Evolutionary conservation across 2,329 filamentous ascomycete species (phyloP).

Genomic region (Neurospora crassa): DNA sequence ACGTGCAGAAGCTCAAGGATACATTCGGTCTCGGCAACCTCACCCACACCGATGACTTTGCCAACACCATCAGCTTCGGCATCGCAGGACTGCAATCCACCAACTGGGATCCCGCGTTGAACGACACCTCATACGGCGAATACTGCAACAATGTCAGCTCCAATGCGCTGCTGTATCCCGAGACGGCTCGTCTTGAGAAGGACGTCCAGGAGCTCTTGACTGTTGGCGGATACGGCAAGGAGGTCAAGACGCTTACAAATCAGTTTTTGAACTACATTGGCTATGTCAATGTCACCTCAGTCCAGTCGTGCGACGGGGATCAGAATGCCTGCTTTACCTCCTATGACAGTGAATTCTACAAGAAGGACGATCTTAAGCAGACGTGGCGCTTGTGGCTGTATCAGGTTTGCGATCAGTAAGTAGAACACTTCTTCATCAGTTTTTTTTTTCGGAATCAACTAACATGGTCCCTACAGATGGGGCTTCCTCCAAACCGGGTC

Average conservation of each 20-base stretch:
- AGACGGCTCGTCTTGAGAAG: conserved; percentile 23
- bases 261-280: conserved; percentile 45
- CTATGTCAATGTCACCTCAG: conserved; percentile 25
- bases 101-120: conserved; percentile 44
- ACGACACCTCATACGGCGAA: conserved; percentile 29
- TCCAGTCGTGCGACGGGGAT: conserved; percentile 15
- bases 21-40: conserved; percentile 38
- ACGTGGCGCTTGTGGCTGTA: conserved; percentile 40
- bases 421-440: neutral
- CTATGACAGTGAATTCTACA: conserved; percentile 25
- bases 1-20: conserved; percentile 33
- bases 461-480: conserved; percentile 43
- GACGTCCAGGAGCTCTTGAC: conserved; percentile 30
- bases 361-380: conserved; percentile 27
- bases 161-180: conserved; percentile 31
- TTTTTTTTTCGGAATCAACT: conserved; percentile 15
- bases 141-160: conserved; percentile 41
- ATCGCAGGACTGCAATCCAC: conserved; percentile 35
- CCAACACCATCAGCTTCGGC: conserved; percentile 29
- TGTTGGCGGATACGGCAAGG: conserved; percentile 30
- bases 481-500: conserved; percentile 70
- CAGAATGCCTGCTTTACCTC: conserved; percentile 31
- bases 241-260: conserved; percentile 28
- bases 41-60: conserved; percentile 39
- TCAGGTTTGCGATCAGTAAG: conserved; percentile 46